Base-by-base conservation (phyloP, 345 rosid species). In the Hibiscus mutabilis region DNA sequence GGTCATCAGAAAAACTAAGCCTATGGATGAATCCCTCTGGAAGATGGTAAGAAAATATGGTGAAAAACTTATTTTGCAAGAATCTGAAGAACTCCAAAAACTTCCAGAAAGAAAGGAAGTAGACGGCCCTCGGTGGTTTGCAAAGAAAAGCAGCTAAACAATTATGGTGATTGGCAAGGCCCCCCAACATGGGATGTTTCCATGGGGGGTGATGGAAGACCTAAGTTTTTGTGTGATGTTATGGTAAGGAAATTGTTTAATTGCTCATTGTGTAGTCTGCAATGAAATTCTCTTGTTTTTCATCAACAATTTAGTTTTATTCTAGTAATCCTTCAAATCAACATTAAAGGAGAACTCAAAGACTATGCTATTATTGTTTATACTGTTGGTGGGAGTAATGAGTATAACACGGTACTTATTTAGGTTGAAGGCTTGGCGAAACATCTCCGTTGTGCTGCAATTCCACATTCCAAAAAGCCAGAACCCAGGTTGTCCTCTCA, bases 371-470 rank as follows among this genome's bases (percentile, higher is more conserved):
- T 57, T 22, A 57, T 27, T 57, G 60, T 57, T 57, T 57, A 57
- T 57, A 57, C 31, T 62, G 55, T 64, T 35, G 56, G 52, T 61
- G 72, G 35, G 70, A 74, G 70, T n/a, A n/a, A n/a, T n/a, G n/a
- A n/a, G n/a, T 51, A 72, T 81, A 31, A 78, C 69, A 16, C 40
- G 57, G 25, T 44, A 35, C 75, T 18, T 79, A 7, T 61, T 55
- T 78, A 93, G 96, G 89, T 93, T 75, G 98, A 91, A 85, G 96
- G 98, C 75, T 79, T 93, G 87, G 98, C 98, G 4, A 93, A 93
- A 78, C 97, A 93, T 86, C 80, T 93, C 60, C 90, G 92, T 2
- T 93, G 98, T 79, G 98, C 97, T 78, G 96, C 97, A 46, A 77
- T 88, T 70, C 92, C 97, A 40, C 73, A 25, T 71, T 84, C 84